Evolutionary conservation across 768 basidiomycete species (phyloP).

Genomic region (Tulasnella sp.): DNA sequence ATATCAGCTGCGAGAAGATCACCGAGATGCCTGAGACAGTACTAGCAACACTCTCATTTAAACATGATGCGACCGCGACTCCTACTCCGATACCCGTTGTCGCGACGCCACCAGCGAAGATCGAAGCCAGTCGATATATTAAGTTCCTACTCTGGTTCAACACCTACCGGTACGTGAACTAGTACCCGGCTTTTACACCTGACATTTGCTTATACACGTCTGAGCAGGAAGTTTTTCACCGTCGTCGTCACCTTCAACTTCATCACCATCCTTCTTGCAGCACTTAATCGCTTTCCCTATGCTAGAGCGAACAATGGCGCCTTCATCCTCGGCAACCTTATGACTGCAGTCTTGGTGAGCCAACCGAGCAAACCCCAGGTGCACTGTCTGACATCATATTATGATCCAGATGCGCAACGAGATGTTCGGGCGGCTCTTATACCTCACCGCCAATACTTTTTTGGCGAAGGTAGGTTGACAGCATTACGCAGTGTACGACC

Average conservation of each 20-base stretch:
- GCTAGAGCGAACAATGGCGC: conserved; percentile 55
- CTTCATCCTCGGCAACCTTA: conserved; percentile 63
- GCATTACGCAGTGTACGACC: neutral
- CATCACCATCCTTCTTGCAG: conserved; percentile 48
- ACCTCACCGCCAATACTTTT: conserved; percentile 55
- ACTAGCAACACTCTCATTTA: neutral
- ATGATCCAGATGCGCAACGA: conserved; percentile 53
- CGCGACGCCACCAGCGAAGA: neutral
- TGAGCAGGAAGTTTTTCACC: conserved; percentile 61
- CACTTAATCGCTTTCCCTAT: conserved; percentile 56
- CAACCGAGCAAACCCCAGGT: no score
- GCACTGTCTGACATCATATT: neutral
- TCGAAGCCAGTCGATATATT: neutral
- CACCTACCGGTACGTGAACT: conserved; percentile 8
- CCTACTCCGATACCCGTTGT: no score
- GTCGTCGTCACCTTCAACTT: conserved; percentile 51
- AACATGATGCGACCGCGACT: no score
- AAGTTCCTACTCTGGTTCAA: conserved; percentile 11
- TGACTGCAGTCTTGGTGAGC: conserved; percentile 47
- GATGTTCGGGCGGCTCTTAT: conserved; percentile 67
- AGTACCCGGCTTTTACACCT: no score
- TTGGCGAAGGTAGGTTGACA: conserved; percentile 54
- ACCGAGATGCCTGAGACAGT: neutral
- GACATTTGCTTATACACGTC: neutral
- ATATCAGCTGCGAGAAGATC: no score